Percentiles rank a stretch among this genome's conserved stretches.
These are phyloP conservation scores for Ustilago trichophora DNA, from an alignment of 1,284 basidiomycete species.

Conservation along the genomic window DNA sequence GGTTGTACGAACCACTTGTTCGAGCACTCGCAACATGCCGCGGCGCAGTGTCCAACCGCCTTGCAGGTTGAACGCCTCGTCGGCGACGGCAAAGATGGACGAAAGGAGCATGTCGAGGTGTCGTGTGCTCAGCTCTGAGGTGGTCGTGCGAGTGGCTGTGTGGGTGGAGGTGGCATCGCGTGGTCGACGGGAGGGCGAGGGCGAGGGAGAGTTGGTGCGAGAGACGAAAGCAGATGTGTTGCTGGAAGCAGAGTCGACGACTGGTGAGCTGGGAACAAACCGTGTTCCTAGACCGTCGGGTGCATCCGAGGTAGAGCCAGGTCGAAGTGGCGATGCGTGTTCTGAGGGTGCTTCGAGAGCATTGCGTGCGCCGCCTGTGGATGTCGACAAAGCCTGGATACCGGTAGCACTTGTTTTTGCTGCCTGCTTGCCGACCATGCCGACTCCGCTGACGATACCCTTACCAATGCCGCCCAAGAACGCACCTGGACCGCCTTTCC, in stretches of 20 bases:
- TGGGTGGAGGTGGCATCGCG: neutral
- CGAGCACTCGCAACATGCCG: conserved; percentile 65
- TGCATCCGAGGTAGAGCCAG: neutral
- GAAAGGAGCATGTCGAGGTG: conserved; percentile 65
- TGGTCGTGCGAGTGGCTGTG: neutral
- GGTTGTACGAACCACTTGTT: conserved; percentile 63
- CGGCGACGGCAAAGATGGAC: conserved; percentile 64
- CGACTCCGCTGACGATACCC: conserved; percentile 55
- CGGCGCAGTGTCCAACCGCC: conserved; percentile 65
- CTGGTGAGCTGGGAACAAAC: conserved; percentile 9
- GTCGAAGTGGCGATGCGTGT: conserved; percentile 1
- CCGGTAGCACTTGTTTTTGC: conserved; percentile 35
- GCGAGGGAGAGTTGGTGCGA: conserved; percentile 31
- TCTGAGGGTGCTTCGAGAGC: no score
- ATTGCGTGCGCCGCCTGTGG: neutral
- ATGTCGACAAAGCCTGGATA: conserved; percentile 18
- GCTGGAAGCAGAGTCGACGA: conserved; percentile 17
- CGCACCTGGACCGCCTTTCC: conserved; percentile 26
- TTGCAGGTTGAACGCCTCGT: conserved; percentile 66
- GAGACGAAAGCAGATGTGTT: conserved; percentile 33
- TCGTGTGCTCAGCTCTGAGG: conserved; percentile 33
- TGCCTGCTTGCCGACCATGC: conserved; percentile 52
- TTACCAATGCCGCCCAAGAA: conserved; percentile 51
- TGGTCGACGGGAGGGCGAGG: conserved; percentile 23
- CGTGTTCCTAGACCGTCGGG: conserved; percentile 1